These are phyloP conservation scores for Dipteronia dyeriana DNA, from an alignment of 345 rosid species.

Conservation along the genomic window DNA sequence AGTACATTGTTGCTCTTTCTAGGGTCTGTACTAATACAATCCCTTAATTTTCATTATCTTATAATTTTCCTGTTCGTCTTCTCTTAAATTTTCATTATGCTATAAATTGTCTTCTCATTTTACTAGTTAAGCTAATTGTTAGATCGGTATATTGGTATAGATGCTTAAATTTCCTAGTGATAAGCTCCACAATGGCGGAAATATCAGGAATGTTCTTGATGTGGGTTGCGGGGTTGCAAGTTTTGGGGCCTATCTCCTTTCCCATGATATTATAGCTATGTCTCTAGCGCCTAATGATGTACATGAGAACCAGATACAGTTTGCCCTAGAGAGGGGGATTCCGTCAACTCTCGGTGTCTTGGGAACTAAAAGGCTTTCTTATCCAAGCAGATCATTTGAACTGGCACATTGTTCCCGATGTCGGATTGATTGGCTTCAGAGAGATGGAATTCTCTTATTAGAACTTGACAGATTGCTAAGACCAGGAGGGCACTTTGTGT, in stretches of 20 bases:
- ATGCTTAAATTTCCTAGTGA: slow-evolving; percentile 94
- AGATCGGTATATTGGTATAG: slow-evolving; percentile 46
- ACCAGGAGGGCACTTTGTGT: slow-evolving; percentile 96
- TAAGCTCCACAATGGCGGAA: slow-evolving; percentile 83
- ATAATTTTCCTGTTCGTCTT: background rate
- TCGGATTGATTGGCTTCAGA: slow-evolving; percentile 97
- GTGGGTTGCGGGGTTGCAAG: slow-evolving; percentile 99
- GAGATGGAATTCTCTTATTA: slow-evolving; percentile 87
- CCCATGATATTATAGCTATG: slow-evolving; percentile 81
- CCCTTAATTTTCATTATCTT: slow-evolving; percentile 4
- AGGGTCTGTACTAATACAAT: slow-evolving; percentile 43
- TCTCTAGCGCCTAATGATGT: slow-evolving; percentile 98
- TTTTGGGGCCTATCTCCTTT: slow-evolving; percentile 95
- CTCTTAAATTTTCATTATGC: slow-evolving; percentile 1
- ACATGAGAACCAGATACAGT: slow-evolving; percentile 97
- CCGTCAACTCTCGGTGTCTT: slow-evolving; percentile 94
- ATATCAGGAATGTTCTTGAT: slow-evolving; percentile 83
- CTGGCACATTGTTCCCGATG: slow-evolving; percentile 97
- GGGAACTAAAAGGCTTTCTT: slow-evolving; percentile 94
- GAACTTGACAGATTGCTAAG: slow-evolving; percentile 95
- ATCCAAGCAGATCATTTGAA: slow-evolving; percentile 98
- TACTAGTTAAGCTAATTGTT: slow-evolving; percentile 29
- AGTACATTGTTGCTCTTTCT: slow-evolving; percentile 83
- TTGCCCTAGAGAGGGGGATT: slow-evolving; percentile 94
- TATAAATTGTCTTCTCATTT: background rate